phyloP scores from a whole-genome alignment of 78 protist genomes.

The slime mould (Dictyostelium discoideum) region DNA sequence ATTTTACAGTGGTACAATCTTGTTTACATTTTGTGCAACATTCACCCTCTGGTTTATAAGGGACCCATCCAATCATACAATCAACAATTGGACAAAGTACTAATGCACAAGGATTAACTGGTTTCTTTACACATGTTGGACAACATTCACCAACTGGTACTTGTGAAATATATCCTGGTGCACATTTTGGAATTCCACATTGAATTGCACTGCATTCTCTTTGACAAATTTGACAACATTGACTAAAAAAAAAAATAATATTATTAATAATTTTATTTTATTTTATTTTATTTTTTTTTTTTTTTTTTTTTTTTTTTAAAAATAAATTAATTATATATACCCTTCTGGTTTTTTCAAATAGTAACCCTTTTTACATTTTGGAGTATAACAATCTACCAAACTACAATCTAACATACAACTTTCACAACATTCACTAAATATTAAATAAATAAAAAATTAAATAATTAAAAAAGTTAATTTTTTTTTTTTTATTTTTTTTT shows the following conservation, averaged over 20 bases:
- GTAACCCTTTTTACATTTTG: slow-evolving; percentile 6
- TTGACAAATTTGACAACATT: neutral
- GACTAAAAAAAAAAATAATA: neutral
- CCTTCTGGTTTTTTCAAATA: neutral
- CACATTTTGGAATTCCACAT: slow-evolving; percentile 14
- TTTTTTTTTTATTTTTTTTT: no score
- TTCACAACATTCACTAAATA: neutral
- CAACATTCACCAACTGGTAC: neutral
- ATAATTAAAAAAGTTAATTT: no score
- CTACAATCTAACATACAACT: neutral
- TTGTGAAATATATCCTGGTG: neutral
- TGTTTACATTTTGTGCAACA: neutral
- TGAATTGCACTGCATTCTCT: neutral
- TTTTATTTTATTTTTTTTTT: no score
- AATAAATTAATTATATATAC: neutral
- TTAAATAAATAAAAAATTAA: neutral
- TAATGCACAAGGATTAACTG: neutral
- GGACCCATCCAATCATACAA: neutral
- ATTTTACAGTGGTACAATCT: neutral
- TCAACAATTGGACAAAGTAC: neutral
- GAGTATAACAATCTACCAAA: neutral
- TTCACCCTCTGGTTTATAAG: neutral
- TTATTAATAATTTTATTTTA: no score
- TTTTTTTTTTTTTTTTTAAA: neutral
- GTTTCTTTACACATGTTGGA: neutral